A percentile compares a stretch with the other conserved stretches of the same genome.
Evolutionary conservation across 805 yeast species (phyloP).

Genomic region (Wickerhamiella galacta): DNA sequence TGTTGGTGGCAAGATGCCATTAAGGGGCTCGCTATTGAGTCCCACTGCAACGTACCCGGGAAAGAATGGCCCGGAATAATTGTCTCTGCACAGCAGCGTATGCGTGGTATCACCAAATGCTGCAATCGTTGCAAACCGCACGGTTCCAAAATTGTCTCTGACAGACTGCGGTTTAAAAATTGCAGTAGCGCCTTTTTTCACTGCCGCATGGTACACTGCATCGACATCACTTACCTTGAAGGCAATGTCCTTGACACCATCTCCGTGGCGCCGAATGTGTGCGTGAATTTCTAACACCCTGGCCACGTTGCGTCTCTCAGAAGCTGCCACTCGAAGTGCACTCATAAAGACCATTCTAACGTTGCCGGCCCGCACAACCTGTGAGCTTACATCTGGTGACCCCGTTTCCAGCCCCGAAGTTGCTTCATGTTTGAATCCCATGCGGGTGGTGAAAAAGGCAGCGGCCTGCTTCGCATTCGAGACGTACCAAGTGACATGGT

Average conservation of each 20-base stretch:
- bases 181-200: slow-evolving; percentile 35
- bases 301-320: slow-evolving; percentile 14
- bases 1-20: too few relatives aligned
- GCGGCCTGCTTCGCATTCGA: slow-evolving; percentile 59
- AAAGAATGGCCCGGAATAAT: slow-evolving; percentile 29
- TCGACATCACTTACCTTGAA: slow-evolving; percentile 42
- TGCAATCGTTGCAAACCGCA: slow-evolving; percentile 35
- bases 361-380: slow-evolving; percentile 43
- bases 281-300: slow-evolving; percentile 26
- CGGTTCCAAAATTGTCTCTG: slow-evolving; percentile 34
- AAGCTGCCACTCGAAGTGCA: slow-evolving; percentile 21
- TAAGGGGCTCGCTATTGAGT: too few relatives aligned
- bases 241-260: slow-evolving; percentile 64
- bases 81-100: slow-evolving; percentile 38
- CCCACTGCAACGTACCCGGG: slow-evolving; percentile 39
- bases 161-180: slow-evolving; percentile 17
- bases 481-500: slow-evolving; percentile 52
- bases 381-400: slow-evolving; percentile 34
- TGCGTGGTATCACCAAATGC: slow-evolving; percentile 52
- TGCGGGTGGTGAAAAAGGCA: slow-evolving; percentile 31
- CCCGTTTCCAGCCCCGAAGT: slow-evolving; percentile 55
- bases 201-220: slow-evolving; percentile 30
- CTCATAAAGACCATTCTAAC: slow-evolving; percentile 33
- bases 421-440: slow-evolving; percentile 53
- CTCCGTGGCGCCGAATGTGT: slow-evolving; percentile 47